phyloP scores from a whole-genome alignment of 2,329 filamentous ascomycete genomes.

The Ceratocystis lukuohia region DNA sequence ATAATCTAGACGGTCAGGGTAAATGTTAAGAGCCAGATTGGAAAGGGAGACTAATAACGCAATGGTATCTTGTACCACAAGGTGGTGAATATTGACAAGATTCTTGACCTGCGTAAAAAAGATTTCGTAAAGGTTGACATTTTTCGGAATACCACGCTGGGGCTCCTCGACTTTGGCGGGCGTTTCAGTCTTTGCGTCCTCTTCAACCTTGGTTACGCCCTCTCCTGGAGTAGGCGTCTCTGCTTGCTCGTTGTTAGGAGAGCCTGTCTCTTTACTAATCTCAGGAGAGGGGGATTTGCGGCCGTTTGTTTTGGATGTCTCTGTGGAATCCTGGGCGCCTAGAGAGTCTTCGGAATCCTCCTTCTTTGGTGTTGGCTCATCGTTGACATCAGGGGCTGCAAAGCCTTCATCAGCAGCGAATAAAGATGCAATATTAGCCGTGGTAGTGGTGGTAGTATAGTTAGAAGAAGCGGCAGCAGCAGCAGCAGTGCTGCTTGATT shows the following conservation, averaged over 20 bases:
- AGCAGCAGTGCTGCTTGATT: conserved; percentile 30
- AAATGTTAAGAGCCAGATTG: conserved; percentile 90
- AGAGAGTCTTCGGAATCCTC: not conserved
- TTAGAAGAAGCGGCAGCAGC: conserved; percentile 8
- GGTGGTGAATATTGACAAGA: conserved; percentile 75
- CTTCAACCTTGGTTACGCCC: conserved; percentile 30
- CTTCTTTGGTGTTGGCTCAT: not conserved
- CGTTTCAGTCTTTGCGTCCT: not conserved
- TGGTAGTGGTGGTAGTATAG: conserved; percentile 3
- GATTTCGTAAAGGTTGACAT: conserved; percentile 86
- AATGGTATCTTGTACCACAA: conserved; percentile 90
- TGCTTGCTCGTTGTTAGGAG: conserved; percentile 23
- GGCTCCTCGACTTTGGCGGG: conserved; percentile 10
- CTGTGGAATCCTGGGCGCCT: conserved; percentile 23
- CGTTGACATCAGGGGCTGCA: not conserved
- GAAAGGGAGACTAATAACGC: conserved; percentile 85
- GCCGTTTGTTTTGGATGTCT: conserved; percentile 2
- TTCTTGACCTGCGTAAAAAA: conserved; percentile 95
- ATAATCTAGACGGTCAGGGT: conserved; percentile 83
- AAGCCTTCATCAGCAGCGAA: not conserved
- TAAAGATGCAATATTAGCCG: not conserved
- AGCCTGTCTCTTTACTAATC: conserved; percentile 21
- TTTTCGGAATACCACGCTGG: conserved; percentile 46
- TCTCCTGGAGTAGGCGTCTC: conserved; percentile 35
- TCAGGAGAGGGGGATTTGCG: conserved; percentile 24